Evolutionary conservation across 78 protist genomes (phyloP).

Genomic region (Bigelowiella natans): DNA sequence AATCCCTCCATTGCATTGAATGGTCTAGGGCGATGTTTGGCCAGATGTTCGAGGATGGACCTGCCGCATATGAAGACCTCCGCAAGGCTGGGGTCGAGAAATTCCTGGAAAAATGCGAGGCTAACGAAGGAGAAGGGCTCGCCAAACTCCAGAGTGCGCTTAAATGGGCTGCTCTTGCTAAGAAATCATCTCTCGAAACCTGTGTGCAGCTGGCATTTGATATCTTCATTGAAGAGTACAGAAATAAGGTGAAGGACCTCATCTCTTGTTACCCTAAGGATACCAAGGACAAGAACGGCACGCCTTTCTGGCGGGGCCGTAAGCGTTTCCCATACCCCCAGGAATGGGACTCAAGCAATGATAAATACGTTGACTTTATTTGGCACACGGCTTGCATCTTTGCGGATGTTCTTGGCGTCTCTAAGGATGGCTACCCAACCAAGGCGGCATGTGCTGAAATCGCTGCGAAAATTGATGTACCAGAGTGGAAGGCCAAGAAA

Average conservation of each 20-base stretch:
- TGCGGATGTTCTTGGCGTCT: background rate
- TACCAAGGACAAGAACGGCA: conserved; percentile 9
- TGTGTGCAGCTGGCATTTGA: background rate
- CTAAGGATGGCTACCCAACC: background rate
- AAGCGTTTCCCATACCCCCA: conserved; percentile 23
- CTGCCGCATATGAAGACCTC: background rate
- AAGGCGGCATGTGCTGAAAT: background rate
- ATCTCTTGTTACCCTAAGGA: background rate
- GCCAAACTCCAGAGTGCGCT: background rate
- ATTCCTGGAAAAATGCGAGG: background rate
- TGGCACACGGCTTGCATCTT: background rate
- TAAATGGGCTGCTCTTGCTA: background rate
- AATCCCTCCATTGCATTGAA: conserved; percentile 33
- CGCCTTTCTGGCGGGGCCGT: conserved; percentile 37
- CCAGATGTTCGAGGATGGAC: background rate
- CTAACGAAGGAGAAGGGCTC: background rate
- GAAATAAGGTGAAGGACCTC: background rate
- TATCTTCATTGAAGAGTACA: background rate
- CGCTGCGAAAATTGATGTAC: background rate
- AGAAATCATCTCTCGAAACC: background rate
- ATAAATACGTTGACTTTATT: background rate
- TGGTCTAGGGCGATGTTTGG: conserved; percentile 36
- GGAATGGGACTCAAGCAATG: background rate
- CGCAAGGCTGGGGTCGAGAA: conserved; percentile 5
- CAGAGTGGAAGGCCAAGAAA: background rate